Conservation (phyloP, 2,329 filamentous ascomycete genomes). For the Trichophaea hybrida region DNA sequence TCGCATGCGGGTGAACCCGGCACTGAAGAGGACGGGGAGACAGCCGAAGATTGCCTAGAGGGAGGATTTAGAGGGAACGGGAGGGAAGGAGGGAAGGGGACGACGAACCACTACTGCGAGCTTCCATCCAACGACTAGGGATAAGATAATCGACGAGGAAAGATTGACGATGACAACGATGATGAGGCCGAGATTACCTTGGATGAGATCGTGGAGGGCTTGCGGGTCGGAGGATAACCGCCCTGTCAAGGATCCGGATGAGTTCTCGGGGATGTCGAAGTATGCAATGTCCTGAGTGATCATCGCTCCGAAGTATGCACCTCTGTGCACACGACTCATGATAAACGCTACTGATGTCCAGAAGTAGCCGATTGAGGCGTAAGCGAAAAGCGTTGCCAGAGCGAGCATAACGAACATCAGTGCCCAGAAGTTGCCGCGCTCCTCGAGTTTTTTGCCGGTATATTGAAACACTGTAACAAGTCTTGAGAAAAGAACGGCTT, state of each 20-base stretch:
- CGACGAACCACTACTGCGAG: slow-evolving; percentile 28
- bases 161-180: neutral
- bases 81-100: too few relatives aligned
- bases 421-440: slow-evolving; percentile 45
- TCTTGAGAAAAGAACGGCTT: slow-evolving; percentile 43
- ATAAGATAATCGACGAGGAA: neutral
- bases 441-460: slow-evolving; percentile 27
- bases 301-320: slow-evolving; percentile 54
- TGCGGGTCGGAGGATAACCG: slow-evolving; percentile 63
- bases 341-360: slow-evolving; percentile 1
- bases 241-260: slow-evolving; percentile 70
- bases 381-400: slow-evolving; percentile 39
- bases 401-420: slow-evolving; percentile 52
- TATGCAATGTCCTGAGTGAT: slow-evolving; percentile 84
- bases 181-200: slow-evolving; percentile 2
- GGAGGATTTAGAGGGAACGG: too few relatives aligned
- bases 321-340: neutral
- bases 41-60: slow-evolving; percentile 29
- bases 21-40: slow-evolving; percentile 30
- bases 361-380: slow-evolving; percentile 36
- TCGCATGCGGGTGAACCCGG: slow-evolving; percentile 31
- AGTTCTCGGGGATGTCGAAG: slow-evolving; percentile 81
- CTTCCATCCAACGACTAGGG: slow-evolving; percentile 29
- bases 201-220: slow-evolving; percentile 3
- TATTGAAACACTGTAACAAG: slow-evolving; percentile 40